These are phyloP conservation scores for Blepharisma stoltei DNA, from an alignment of 73 alveolate species.

Conservation along the genomic window DNA sequence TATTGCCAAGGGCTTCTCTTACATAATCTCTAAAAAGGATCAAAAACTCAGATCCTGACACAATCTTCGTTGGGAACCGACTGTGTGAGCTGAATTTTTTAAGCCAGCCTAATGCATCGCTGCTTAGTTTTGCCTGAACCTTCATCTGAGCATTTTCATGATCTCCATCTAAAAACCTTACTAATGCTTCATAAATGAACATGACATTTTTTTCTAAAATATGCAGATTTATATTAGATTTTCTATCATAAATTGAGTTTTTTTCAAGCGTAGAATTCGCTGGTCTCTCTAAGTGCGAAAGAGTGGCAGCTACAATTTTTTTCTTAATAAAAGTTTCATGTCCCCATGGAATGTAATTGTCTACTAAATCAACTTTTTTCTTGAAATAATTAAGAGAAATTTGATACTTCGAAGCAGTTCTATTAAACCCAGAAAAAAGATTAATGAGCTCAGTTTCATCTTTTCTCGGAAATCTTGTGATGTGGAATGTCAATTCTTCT, in stretches of 20 bases:
- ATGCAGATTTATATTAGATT: conserved; percentile 40
- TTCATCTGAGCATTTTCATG: too few relatives aligned
- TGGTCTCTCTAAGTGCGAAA: conserved; percentile 35
- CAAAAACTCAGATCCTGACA: background rate
- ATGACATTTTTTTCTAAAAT: conserved; percentile 43
- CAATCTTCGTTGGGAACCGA: background rate
- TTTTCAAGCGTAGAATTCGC: conserved; percentile 53
- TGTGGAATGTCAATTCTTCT: conserved; percentile 51
- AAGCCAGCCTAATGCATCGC: background rate
- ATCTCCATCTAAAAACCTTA: conserved; percentile 27
- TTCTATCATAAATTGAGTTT: conserved; percentile 44
- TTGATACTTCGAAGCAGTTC: conserved; percentile 50
- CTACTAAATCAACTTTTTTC: conserved; percentile 54
- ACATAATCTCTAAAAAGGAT: background rate
- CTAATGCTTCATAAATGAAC: conserved; percentile 54
- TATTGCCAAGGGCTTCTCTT: background rate
- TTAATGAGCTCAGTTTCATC: conserved; percentile 54
- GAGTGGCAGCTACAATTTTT: conserved; percentile 63
- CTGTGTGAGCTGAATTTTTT: background rate
- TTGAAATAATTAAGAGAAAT: conserved; percentile 49
- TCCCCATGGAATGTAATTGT: conserved; percentile 65
- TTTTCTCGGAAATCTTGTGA: conserved; percentile 59
- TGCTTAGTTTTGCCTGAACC: too few relatives aligned
- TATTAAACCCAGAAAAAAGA: conserved; percentile 50
- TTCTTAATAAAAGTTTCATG: conserved; percentile 60